Evolutionary conservation across 139 green algal genomes (phyloP).

Genomic region (Desmodesmus armatus): DNA sequence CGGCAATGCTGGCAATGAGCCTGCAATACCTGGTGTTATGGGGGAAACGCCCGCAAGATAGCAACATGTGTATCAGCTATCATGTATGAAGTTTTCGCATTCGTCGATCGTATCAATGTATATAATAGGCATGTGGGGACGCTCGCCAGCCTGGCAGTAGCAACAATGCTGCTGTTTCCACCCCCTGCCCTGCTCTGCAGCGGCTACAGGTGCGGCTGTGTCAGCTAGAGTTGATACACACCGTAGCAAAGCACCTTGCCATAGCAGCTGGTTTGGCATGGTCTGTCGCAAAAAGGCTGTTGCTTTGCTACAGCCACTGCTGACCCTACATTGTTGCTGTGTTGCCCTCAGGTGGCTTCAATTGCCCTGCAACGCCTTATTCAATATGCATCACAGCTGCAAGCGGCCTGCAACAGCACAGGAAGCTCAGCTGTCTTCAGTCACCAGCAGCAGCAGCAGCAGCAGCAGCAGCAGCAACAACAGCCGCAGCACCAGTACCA

Average conservation of each 20-base stretch:
- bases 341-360: neutral
- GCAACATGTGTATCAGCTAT: neutral
- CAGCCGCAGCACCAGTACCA: conserved; percentile 18
- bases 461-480: neutral
- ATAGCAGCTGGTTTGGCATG: neutral
- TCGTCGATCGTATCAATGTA: too few species aligned
- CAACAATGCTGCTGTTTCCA: neutral
- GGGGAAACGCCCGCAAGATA: too few species aligned
- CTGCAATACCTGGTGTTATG: too few species aligned
- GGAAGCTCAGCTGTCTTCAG: neutral
- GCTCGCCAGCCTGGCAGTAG: neutral
- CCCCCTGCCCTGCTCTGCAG: neutral
- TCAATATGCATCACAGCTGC: neutral
- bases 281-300: neutral
- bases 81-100: too few species aligned
- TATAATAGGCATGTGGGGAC: too few species aligned
- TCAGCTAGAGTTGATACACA: too few species aligned
- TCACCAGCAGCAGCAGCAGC: neutral
- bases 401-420: neutral
- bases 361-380: neutral
- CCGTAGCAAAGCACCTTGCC: neutral
- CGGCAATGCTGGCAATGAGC: too few species aligned
- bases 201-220: neutral
- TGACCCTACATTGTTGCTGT: neutral
- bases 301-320: neutral